Evolutionary conservation across 805 yeast genomes (phyloP).

Genomic region (Sugiyamaella boreocaroliniensis): DNA sequence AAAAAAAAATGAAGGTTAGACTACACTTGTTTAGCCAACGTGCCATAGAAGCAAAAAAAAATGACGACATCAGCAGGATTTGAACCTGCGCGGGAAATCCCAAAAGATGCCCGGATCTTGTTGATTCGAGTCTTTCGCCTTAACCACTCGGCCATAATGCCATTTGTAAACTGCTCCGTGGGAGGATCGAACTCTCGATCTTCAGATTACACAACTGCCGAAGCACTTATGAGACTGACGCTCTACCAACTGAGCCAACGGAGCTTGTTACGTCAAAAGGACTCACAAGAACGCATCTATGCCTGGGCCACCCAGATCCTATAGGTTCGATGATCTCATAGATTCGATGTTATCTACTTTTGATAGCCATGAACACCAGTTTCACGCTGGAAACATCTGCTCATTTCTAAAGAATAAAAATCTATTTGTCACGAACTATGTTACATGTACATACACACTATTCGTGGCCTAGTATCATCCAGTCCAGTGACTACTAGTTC

Average conservation of each 20-base stretch:
- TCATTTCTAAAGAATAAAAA: no score
- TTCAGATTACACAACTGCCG: conserved; percentile 16
- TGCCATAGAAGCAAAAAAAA: conserved; percentile 27
- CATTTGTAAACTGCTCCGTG: conserved; percentile 22
- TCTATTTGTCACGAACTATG: background rate
- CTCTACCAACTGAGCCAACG: conserved; percentile 22
- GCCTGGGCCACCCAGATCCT: no score
- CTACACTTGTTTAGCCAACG: no score
- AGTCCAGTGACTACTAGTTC: conserved; percentile 1
- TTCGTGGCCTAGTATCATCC: background rate
- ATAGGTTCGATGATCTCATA: no score
- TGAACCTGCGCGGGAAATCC: conserved; percentile 78
- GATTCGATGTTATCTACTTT: no score
- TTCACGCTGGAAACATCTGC: no score
- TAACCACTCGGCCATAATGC: conserved; percentile 72
- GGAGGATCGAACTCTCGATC: conserved; percentile 28
- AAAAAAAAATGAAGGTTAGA: background rate
- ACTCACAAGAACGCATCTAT: background rate
- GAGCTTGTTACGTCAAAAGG: conserved; percentile 1
- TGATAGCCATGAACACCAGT: no score
- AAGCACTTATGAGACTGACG: conserved; percentile 23
- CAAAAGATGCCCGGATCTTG: conserved; percentile 43
- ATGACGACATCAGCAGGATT: conserved; percentile 67
- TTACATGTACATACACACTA: background rate
- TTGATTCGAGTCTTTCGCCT: conserved; percentile 66